Percentiles rank a stretch among this genome's conserved stretches.
Conservation (phyloP, 305 asterid genomes). For the Solanum chacoense region DNA sequence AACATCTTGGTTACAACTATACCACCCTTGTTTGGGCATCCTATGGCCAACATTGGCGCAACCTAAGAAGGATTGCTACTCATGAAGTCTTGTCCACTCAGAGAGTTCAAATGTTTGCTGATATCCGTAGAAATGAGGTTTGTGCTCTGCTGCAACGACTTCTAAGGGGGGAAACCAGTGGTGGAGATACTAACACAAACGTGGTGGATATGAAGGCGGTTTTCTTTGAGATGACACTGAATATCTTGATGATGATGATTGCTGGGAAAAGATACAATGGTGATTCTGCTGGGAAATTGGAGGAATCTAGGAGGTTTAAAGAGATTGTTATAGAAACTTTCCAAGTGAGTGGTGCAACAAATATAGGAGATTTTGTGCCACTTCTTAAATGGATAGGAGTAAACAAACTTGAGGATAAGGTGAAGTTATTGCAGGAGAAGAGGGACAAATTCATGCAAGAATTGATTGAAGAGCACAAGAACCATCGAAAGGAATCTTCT, state of each 20-base stretch:
- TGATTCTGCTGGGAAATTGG: not conserved
- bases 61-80: constrained; percentile 33
- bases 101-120: constrained; percentile 17
- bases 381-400: constrained; percentile 11
- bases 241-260: constrained; percentile 15
- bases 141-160: constrained; percentile 11
- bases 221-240: constrained; percentile 10
- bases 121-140: constrained; percentile 19
- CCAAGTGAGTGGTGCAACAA: constrained; percentile 2
- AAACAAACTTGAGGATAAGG: not conserved
- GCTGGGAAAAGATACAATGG: constrained; percentile 19
- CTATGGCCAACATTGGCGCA: constrained; percentile 59
- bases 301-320: constrained; percentile 8
- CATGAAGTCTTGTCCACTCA: constrained; percentile 28
- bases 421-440: constrained; percentile 9
- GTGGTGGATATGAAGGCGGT: constrained; percentile 25
- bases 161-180: not conserved
- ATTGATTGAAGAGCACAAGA: constrained; percentile 12
- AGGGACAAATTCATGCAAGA: constrained; percentile 21
- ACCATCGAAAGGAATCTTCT: not conserved
- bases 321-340: constrained; percentile 8
- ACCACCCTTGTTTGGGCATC: constrained; percentile 38
- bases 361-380: constrained; percentile 11
- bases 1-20: constrained; percentile 34
- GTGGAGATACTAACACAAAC: not conserved